These are phyloP conservation scores for Symbiodinium pilosum DNA, from an alignment of 73 alveolate species.

Conservation along the genomic window DNA sequence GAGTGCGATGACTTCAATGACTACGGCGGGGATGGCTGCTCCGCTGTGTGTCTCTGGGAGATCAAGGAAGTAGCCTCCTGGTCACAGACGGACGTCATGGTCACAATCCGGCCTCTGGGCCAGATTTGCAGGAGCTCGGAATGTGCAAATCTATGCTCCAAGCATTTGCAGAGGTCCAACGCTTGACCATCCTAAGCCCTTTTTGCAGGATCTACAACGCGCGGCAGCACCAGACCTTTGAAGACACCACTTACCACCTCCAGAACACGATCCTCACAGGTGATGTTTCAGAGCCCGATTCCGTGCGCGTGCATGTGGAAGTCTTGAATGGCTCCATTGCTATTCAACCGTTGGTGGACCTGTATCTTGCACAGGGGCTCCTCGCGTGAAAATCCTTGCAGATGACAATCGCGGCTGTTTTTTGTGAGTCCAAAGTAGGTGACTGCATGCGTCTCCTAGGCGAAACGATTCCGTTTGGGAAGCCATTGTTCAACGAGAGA, in stretches of 20 bases:
- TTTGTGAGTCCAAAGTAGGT: too few species aligned
- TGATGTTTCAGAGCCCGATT: conserved; percentile 24
- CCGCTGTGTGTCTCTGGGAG: conserved; percentile 42
- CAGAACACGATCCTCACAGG: conserved; percentile 57
- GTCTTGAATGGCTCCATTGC: conserved; percentile 65
- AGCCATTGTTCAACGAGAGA: conserved; percentile 83
- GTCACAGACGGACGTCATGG: conserved; percentile 37
- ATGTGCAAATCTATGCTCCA: too few species aligned
- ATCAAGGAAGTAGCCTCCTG: conserved; percentile 68
- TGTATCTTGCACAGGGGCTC: not conserved
- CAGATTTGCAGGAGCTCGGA: conserved; percentile 21
- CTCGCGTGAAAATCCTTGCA: not conserved
- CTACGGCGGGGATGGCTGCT: conserved; percentile 78
- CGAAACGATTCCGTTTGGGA: conserved; percentile 37
- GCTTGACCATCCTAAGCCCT: not conserved
- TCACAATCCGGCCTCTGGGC: conserved; percentile 52
- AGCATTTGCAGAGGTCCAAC: not conserved
- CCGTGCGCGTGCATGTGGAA: conserved; percentile 43
- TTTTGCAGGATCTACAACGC: conserved; percentile 47
- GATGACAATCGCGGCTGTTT: too few species aligned
- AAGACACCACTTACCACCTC: conserved; percentile 60
- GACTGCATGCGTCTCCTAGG: not conserved
- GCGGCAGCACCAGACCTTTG: conserved; percentile 38
- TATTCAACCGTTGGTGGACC: conserved; percentile 23
- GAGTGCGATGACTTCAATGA: conserved; percentile 88